Base-by-base conservation (phyloP, 768 basidiomycete species). In the Suillus lakei region DNA sequence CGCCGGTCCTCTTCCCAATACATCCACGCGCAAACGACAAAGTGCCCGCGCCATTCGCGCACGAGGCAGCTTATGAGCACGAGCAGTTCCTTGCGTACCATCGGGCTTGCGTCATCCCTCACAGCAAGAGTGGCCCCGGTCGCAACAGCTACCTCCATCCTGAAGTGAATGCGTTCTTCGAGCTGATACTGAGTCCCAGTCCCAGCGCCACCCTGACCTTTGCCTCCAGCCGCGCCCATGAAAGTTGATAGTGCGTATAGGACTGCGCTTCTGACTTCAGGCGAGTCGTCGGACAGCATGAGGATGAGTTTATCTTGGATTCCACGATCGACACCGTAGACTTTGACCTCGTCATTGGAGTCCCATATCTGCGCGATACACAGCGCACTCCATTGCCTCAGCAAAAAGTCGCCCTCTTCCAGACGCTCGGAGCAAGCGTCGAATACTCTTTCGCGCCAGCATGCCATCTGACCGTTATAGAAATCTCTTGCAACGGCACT, bases 341-440 rank as follows among this genome's bases (percentile, higher is more conserved):
- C 86, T 76, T 95, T 96, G 66, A 94, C 91, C 66, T 95, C 93
- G 74, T 98, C 96, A 69, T 94, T 92, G 12, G 82, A 85, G 64
- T 95, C 95, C 98, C 98, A 99, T 73, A 99, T 89, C 74, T 96
- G 93, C 18, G 90, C 94, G 63, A 99, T 94, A 74, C 96, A 97
- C 46, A 99, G 80, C 13, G 94, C 88, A 36, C 89, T 89, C 98
- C 98, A 99, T 72, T 98, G 97, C 63, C 96, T 86, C 60, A 99
- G 82, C 51, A 99, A 78, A 78, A 95, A 99, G 72, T 99, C 98
- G 16, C 89, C 88, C 72, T 96, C 95, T 60, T 93, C 90, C 3
- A 98, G 81, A 39, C 92, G 86, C 34, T 90, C 88, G 68, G 92
- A 90, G 74, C 96, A 98, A 63, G 90, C 86, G 66, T 96, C 92